Evolutionary conservation across 2,329 filamentous ascomycete genomes (phyloP).

Genomic region (Aureobasidium sp.): DNA sequence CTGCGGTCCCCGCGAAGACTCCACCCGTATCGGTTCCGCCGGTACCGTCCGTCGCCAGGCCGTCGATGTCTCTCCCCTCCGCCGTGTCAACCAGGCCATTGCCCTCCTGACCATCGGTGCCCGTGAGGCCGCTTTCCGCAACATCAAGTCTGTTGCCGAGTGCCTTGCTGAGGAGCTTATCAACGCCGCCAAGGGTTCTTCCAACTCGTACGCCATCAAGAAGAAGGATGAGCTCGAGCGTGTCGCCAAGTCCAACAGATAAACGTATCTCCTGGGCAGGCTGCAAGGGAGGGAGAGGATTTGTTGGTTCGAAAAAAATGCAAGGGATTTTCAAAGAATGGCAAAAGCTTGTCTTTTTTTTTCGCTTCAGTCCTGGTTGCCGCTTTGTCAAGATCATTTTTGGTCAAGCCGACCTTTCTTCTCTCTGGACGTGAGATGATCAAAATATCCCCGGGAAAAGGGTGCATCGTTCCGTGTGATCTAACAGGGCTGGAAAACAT

Average conservation of each 20-base stretch:
- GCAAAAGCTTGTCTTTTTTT: conserved; percentile 2
- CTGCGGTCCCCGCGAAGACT: conserved; percentile 99
- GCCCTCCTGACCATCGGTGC: conserved; percentile 98
- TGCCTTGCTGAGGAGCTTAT: conserved; percentile 99
- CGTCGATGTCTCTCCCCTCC: conserved; percentile 99
- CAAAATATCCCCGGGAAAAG: not conserved
- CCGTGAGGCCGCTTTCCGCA: conserved; percentile 97
- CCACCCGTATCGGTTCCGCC: conserved; percentile 97
- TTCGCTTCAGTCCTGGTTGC: not conserved
- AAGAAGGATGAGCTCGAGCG: conserved; percentile 99
- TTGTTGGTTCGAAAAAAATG: not conserved
- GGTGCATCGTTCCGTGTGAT: not conserved
- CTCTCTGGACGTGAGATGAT: not conserved
- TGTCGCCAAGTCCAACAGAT: conserved; percentile 99
- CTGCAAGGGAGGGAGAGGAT: not conserved
- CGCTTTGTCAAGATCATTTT: not conserved
- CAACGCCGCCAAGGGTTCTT: conserved; percentile 99
- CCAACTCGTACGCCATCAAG: conserved; percentile 99
- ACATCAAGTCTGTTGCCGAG: conserved; percentile 99
- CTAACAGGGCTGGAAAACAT: conserved; percentile 1
- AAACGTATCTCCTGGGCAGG: conserved; percentile 42
- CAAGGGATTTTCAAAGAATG: not conserved
- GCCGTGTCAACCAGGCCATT: conserved; percentile 99
- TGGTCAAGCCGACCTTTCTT: not conserved
- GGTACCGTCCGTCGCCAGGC: conserved; percentile 99